These are phyloP conservation scores for Macadamia tetraphylla DNA, from an alignment of 164 flowering plant species.

Conservation along the genomic window DNA sequence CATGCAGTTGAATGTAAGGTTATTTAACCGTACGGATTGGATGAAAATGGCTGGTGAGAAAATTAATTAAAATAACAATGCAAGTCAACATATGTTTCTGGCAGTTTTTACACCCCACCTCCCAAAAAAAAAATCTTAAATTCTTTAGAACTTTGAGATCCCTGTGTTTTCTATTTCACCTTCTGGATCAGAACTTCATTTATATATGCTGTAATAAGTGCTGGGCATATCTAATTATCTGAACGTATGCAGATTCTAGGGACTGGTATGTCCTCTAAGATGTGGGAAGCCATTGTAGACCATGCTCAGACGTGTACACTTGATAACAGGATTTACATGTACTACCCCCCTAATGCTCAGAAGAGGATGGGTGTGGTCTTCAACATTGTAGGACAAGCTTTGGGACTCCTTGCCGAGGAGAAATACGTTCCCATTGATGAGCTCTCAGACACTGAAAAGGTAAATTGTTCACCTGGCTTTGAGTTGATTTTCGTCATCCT, in stretches of 20 bases:
- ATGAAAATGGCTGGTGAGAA: too few species aligned
- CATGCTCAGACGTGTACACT: slow-evolving; percentile 71
- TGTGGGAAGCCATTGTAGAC: slow-evolving; percentile 68
- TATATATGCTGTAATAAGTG: not conserved
- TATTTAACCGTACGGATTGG: too few species aligned
- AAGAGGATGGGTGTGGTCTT: slow-evolving; percentile 54
- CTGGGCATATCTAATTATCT: not conserved
- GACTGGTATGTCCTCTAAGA: slow-evolving; percentile 67
- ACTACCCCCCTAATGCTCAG: slow-evolving; percentile 34
- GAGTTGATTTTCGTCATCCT: not conserved
- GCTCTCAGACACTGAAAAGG: slow-evolving; percentile 67
- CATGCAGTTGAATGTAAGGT: too few species aligned
- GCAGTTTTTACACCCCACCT: too few species aligned
- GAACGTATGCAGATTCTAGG: slow-evolving; percentile 55
- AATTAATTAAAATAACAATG: too few species aligned
- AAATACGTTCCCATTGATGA: slow-evolving; percentile 39
- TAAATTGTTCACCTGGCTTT: slow-evolving; percentile 14
- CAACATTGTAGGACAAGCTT: slow-evolving; percentile 56
- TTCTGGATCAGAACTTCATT: not conserved
- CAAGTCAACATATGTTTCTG: too few species aligned
- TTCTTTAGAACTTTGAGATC: too few species aligned
- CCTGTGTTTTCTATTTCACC: not conserved
- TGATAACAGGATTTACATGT: slow-evolving; percentile 40
- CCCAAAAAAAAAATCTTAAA: too few species aligned
- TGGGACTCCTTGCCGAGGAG: slow-evolving; percentile 44